These are phyloP conservation scores for Dioszegia crocea DNA, from an alignment of 768 basidiomycete genomes.

Conservation along the genomic window DNA sequence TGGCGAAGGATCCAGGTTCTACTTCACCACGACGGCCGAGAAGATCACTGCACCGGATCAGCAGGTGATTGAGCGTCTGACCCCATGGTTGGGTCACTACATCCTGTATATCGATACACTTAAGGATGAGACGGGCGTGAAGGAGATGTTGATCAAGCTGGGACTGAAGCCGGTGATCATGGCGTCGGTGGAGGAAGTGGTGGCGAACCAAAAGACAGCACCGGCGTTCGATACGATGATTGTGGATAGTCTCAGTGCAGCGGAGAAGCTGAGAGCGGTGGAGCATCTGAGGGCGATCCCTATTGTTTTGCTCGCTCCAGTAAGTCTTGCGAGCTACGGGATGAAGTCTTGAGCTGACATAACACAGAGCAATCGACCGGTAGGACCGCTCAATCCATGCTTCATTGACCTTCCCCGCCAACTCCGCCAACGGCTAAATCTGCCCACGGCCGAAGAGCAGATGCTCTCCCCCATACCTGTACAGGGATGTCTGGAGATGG, in stretches of 20 bases:
- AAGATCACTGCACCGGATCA: constrained; percentile 32
- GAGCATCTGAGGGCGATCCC: constrained; percentile 96
- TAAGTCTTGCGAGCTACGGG: constrained; percentile 33
- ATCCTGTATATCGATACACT: constrained; percentile 90
- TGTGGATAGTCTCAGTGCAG: constrained; percentile 79
- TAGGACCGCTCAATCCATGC: constrained; percentile 38
- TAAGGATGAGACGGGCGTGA: constrained; percentile 68
- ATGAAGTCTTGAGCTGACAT: background rate
- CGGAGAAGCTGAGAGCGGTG: constrained; percentile 80
- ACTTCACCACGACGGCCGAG: constrained; percentile 68
- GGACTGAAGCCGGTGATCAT: constrained; percentile 72
- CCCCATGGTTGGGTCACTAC: constrained; percentile 75
- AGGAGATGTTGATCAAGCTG: constrained; percentile 70
- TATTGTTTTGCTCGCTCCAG: constrained; percentile 79
- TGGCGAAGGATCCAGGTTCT: constrained; percentile 73
- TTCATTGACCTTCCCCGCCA: constrained; percentile 47
- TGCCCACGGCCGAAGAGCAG: constrained; percentile 43
- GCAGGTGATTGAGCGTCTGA: constrained; percentile 43
- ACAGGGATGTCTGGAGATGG: constrained; percentile 95
- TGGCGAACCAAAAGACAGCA: constrained; percentile 54
- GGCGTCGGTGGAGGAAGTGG: constrained; percentile 72
- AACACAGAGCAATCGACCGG: constrained; percentile 56
- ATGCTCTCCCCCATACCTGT: constrained; percentile 56
- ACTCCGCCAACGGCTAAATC: constrained; percentile 40
- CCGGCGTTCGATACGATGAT: constrained; percentile 93